A percentile compares a stretch with the other conserved stretches of the same genome.
phyloP scores from a whole-genome alignment of 2,329 filamentous ascomycete species.

The Pseudogymnoascus sp. region DNA sequence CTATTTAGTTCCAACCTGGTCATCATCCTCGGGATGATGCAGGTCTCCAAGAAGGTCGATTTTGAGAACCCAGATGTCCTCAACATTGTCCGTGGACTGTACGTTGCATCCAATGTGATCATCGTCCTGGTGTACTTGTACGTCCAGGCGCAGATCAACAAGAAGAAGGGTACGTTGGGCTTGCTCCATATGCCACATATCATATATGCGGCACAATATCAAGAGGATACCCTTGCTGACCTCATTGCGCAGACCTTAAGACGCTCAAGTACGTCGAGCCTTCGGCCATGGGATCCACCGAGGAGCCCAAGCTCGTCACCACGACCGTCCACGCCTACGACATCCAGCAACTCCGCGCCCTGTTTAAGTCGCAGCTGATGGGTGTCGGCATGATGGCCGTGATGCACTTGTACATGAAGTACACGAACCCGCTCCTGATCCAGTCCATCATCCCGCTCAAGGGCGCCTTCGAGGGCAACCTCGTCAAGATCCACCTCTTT shows the following conservation, averaged over 20 bases:
- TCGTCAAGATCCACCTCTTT: constrained; percentile 91
- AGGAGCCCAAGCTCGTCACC: constrained; percentile 92
- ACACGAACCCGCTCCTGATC: constrained; percentile 98
- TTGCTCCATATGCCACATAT: neutral
- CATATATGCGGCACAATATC: neutral
- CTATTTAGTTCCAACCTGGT: constrained; percentile 70
- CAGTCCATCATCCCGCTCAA: constrained; percentile 98
- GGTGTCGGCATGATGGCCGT: constrained; percentile 96
- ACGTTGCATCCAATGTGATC: constrained; percentile 68
- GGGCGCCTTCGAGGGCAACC: constrained; percentile 87
- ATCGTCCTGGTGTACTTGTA: constrained; percentile 82
- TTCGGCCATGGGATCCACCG: constrained; percentile 81
- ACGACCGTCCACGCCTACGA: constrained; percentile 97
- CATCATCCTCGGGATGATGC: constrained; percentile 97
- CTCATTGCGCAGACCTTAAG: constrained; percentile 67
- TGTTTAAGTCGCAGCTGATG: constrained; percentile 90
- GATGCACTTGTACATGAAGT: constrained; percentile 99
- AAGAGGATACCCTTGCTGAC: neutral
- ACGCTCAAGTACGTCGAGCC: constrained; percentile 99
- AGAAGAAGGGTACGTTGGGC: constrained; percentile 77
- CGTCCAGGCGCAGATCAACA: constrained; percentile 77
- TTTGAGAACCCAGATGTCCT: constrained; percentile 80
- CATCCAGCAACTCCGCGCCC: constrained; percentile 69
- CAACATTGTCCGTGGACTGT: constrained; percentile 55
- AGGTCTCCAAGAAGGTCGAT: constrained; percentile 89